These are phyloP conservation scores for Coniella vitis DNA, from an alignment of 2,329 filamentous ascomycete genomes.

Conservation along the genomic window DNA sequence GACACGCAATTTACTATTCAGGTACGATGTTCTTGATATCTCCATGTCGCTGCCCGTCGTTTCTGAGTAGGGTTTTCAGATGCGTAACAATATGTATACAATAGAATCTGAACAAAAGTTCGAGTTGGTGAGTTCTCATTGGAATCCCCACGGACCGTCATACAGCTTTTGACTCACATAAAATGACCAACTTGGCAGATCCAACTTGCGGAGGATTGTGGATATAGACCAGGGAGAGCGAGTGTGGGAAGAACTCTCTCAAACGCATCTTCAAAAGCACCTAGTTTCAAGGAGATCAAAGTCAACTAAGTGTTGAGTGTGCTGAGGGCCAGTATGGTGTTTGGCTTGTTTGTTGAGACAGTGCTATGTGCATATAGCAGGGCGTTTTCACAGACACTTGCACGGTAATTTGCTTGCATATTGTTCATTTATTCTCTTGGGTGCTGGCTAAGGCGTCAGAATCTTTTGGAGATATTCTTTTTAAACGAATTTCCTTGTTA, in stretches of 20 bases:
- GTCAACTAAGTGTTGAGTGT: not conserved
- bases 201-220: not conserved
- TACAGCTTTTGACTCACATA: no score
- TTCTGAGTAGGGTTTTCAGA: not conserved
- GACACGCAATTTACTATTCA: constrained; percentile 1
- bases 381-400: no score
- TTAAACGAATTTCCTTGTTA: no score
- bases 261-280: not conserved
- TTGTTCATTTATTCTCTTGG: no score
- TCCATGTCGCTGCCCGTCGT: not conserved
- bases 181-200: not conserved
- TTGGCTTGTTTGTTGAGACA: no score
- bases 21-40: not conserved
- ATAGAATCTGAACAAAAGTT: constrained; percentile 3
- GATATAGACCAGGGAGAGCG: not conserved
- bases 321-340: no score
- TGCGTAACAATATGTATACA: constrained; percentile 6
- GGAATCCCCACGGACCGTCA: no score
- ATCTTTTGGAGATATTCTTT: no score
- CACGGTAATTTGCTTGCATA: no score
- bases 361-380: no score
- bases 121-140: not conserved
- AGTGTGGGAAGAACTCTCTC: not conserved
- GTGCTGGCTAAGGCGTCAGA: no score
- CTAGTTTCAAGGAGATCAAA: not conserved